A percentile compares a stretch with the other conserved stretches of the same genome.
Conservation (phyloP, 306 rosid genomes). For the Cicer cuneatum region DNA sequence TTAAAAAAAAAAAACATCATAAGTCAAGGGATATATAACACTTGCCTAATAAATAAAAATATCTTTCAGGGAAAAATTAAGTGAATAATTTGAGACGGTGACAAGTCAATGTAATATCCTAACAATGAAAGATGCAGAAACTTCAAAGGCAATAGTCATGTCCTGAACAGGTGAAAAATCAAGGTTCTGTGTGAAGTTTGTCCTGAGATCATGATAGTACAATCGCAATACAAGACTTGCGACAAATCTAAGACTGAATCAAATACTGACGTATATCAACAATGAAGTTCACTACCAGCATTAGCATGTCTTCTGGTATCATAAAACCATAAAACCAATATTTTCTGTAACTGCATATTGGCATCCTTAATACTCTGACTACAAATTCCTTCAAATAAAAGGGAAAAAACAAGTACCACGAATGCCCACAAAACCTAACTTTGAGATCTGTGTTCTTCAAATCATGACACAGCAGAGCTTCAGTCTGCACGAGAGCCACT, state of each 20-base stretch:
- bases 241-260: constrained; percentile 40
- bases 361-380: constrained; percentile 50
- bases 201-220: constrained; percentile 18
- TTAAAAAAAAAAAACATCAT: no score
- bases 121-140: constrained; percentile 2
- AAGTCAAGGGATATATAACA: no score
- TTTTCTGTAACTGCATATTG: constrained; percentile 50
- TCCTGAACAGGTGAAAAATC: constrained; percentile 13
- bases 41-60: neutral
- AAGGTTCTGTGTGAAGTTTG: neutral
- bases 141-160: constrained; percentile 26
- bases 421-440: constrained; percentile 58
- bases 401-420: constrained; percentile 51
- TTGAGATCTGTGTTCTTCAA: constrained; percentile 45
- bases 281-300: constrained; percentile 44
- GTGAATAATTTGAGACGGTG: neutral
- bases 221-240: constrained; percentile 17
- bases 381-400: constrained; percentile 45
- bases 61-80: neutral
- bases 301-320: constrained; percentile 44
- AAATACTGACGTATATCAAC: constrained; percentile 46
- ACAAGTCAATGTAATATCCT: neutral
- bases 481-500: constrained; percentile 57
- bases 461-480: constrained; percentile 43
- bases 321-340: constrained; percentile 29